Evolutionary conservation across 768 basidiomycete species (phyloP).

Genomic region (Serendipita sp.): DNA sequence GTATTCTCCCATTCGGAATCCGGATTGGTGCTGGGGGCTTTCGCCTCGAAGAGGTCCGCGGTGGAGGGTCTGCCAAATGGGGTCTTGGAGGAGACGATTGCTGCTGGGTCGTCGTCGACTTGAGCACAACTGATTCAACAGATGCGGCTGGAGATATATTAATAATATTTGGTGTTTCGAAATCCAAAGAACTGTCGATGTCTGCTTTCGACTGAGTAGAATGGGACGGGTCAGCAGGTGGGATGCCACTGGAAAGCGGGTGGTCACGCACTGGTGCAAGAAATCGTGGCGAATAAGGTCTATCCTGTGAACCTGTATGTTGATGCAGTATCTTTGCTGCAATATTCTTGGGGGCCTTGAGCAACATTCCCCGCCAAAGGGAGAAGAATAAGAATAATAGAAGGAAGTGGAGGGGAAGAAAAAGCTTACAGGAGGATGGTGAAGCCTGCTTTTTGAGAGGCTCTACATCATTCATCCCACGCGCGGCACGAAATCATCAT

Average conservation of each 20-base stretch:
- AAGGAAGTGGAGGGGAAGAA: not conserved
- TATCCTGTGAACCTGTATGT: not conserved
- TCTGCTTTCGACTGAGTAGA: not conserved
- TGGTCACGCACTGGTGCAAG: not conserved
- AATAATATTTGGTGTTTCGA: not conserved
- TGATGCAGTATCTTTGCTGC: not conserved
- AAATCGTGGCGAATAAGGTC: not conserved
- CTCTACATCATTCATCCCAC: not conserved
- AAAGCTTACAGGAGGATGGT: not conserved
- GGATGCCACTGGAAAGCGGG: not conserved
- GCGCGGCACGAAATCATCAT: not conserved
- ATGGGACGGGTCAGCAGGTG: too few relatives aligned
- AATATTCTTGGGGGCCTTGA: not conserved
- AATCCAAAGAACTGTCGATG: not conserved
- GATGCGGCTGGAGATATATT: not conserved
- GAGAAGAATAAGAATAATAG: not conserved
- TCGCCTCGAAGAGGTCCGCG: not conserved
- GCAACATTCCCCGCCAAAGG: not conserved
- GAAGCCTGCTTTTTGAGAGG: not conserved
- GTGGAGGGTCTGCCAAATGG: not conserved
- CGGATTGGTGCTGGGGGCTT: not conserved
- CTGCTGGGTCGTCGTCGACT: not conserved
- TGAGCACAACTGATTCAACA: not conserved
- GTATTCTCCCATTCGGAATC: slow-evolving; percentile 1
- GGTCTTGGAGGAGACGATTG: not conserved